Evolutionary conservation across 345 rosid species (phyloP), one percentile per base, ranked within the genome.

Genomic region (Erodium maritimum): DNA sequence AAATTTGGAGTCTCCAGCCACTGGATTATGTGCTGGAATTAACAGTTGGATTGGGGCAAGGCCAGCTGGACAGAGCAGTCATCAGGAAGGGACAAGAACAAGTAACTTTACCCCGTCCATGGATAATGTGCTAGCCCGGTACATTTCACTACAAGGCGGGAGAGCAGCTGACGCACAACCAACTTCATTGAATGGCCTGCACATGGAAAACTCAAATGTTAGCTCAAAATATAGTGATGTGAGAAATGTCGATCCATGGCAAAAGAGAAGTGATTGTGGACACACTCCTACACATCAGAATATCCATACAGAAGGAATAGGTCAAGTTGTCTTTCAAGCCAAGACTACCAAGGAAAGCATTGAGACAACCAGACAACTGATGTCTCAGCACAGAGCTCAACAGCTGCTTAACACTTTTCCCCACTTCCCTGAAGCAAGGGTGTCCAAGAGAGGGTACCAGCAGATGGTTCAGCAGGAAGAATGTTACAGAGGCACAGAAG

Each of bases 401-500:
- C 66, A 74, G 57, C 59, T 61, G 62, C 61, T 73, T 61, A 52
- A 19, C 56, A 21, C 54, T 56, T 22, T 65, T 50, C 33, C 73
- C 56, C 60, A 71, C 51, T 63, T 14, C 21, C 63, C 24, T 56
- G 81, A 68, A 69, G 74, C 65, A 57, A 72, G 67, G 34, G 76
- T 81, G 29, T 69, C 71, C 62, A 79, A 80, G 75, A 75, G 85
- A 81, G 74, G 57, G 53, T 64, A 73, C 54, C 46, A 52, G 63
- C 73, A 59, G 25, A 64, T 62, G 21, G 59, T 56, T 57, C 73
- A 73, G 71, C 70, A 73, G 62, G 68, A 29, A 61, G 71, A 62
- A 62, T 48, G 46, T 54, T 57, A 65, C 48, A 70, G 54, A 63
- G 62, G 50, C 54, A 57, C 60, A 16, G 54, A 24, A 57, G 48